Evolutionary conservation across 176 grass and related monocot genomes (phyloP), one percentile per base, ranked within the genome.

Genomic region (Oryza nivara): DNA sequence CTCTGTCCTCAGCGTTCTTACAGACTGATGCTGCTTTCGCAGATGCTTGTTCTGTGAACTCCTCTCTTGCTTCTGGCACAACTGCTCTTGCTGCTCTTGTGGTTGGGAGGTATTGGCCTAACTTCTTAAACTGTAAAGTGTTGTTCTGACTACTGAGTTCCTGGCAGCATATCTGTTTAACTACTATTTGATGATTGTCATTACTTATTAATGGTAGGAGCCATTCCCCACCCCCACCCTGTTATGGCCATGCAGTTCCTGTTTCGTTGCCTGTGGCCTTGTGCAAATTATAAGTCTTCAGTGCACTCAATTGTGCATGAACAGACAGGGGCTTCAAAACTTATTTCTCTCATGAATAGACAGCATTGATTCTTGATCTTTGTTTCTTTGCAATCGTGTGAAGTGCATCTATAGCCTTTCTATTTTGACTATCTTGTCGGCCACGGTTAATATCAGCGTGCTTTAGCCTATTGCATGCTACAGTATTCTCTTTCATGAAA

Each of bases 21-120:
- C 96, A 98, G 67, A 93, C 88, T 65, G 93, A 98, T 66, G 70
- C 89, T 85, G 91, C 96, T 88, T 98, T 98, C 78, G 96, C 91
- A 70, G 88, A 87, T 65, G 96, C 89, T 47, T 95, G 91, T 84
- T 92, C 87, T 79, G 68, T 85, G 71, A 92, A 98, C 84, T 89
- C 85, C 48, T 87, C 86, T 69, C 93, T 98, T 82, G 88, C 84
- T 73, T 98, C 96, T 60, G 96, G 96, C 47, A 98, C 93, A 19
- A 98, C 96, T 83, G 96, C 81, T 5, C 91, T 98, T 80, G 91
- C 91, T 86, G 89, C 91, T 52, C 86, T 98, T 51, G 79, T 98
- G 72, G 82, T 86, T 35, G 93, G 96, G 70, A 98, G 91, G 96
- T 98, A 88, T 63, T 83, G 3, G 14, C 46, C 49, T 77, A 86